Base-by-base conservation (phyloP, 2,329 filamentous ascomycete genomes). In the Pyricularia pennisetigena region DNA sequence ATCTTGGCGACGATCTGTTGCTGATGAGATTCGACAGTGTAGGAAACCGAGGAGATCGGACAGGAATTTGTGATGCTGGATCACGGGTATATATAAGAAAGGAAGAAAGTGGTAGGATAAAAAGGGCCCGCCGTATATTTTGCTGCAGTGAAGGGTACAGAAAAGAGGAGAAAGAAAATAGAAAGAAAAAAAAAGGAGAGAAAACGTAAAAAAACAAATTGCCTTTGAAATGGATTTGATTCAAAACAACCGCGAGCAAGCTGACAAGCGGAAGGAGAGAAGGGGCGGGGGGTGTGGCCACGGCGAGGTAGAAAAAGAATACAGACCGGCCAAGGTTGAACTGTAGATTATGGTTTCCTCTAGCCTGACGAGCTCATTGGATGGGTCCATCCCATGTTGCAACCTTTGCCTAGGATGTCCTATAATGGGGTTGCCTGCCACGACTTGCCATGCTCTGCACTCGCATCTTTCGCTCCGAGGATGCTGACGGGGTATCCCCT, bases 201-300 rank as follows among this genome's bases (percentile, higher is more conserved):
- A 68, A 66, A 71, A 68, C 62, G 57, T 64, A 69, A 63, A 71
- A 71, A 66, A 30, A 71, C 61, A 70, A 62, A 67, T 67, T 26
- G n/a, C 24, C n/a, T 23, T 23, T 61, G 41, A 32, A 64, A 59
- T 65, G 35, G 32, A 64, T 59, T n/a, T 67, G 66, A 61, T 23
- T 61, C 70, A 68, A 67, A 69, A 70, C 64, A 68, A 68, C 62
- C n/a, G 23, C 57, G 23, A 61, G 57, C 57, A 61, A 61, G 57
- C 57, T 61, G 57, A 12, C 23, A 61, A 61, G 23, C 20, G 26
- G 24, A 8, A 61, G 57, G 10, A 26, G 24, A n/a, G 20, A 61
- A 67, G 64, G 59, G 41, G 67, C 68, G 65, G 32, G 29, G 35
- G 65, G 49, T 67, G 68, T 68, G 49, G 57, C 49, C 12, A 28